Conservation (phyloP, 1,284 basidiomycete species). For the Irpex rosettiformis region DNA sequence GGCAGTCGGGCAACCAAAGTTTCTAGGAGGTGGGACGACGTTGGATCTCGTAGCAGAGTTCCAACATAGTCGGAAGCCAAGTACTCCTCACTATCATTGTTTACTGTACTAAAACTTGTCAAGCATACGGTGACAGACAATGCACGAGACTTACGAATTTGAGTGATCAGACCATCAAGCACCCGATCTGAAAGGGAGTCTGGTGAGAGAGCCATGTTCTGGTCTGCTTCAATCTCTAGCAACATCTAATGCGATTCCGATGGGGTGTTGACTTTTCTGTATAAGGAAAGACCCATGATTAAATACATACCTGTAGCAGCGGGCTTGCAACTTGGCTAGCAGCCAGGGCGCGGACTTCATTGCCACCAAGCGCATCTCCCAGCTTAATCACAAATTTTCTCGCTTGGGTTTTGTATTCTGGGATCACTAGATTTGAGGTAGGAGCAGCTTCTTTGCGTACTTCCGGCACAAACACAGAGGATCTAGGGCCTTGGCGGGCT, state of each 20-base stretch:
- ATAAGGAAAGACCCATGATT: conserved; percentile 3
- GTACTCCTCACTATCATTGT: conserved; percentile 26
- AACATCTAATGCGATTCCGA: conserved; percentile 76
- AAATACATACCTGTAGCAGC: conserved; percentile 69
- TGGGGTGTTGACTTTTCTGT: too few species aligned
- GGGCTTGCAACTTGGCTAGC: conserved; percentile 82
- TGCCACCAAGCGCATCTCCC: conserved; percentile 52
- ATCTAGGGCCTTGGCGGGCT: conserved; percentile 69
- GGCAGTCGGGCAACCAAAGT: conserved; percentile 67
- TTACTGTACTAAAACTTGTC: background rate
- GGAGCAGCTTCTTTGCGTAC: conserved; percentile 34
- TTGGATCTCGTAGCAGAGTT: conserved; percentile 78
- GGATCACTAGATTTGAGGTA: conserved; percentile 36
- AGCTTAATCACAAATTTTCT: conserved; percentile 52
- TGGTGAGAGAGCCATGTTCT: conserved; percentile 50
- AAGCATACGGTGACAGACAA: background rate
- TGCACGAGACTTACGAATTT: conserved; percentile 45
- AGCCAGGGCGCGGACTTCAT: conserved; percentile 81
- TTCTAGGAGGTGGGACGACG: conserved; percentile 86
- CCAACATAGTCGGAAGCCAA: conserved; percentile 67
- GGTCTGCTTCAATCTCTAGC: conserved; percentile 74
- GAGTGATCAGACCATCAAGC: conserved; percentile 75
- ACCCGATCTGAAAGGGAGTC: conserved; percentile 82
- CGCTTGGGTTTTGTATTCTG: conserved; percentile 50
- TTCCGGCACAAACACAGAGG: conserved; percentile 59